A percentile compares a stretch with the other conserved stretches of the same genome.
These are phyloP conservation scores for Fusarium mangiferae DNA, from an alignment of 2,329 filamentous ascomycete species.

Conservation along the genomic window DNA sequence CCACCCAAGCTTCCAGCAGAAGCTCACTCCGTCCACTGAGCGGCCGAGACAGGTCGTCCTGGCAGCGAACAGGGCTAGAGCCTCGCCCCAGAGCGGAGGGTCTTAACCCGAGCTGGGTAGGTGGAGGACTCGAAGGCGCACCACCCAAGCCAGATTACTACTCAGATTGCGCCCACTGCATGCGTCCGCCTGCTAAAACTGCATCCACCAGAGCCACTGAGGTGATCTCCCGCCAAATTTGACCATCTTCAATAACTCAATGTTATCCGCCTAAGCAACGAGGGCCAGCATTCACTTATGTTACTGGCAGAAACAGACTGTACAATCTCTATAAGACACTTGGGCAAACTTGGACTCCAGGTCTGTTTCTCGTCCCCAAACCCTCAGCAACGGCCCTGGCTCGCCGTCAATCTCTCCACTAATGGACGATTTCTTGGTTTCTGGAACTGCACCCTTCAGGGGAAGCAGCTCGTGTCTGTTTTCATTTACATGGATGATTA, in stretches of 20 bases:
- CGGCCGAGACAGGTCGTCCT: constrained; percentile 31
- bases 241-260: constrained; percentile 5
- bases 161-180: constrained; percentile 32
- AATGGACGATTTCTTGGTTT: background rate
- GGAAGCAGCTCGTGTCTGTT: constrained; percentile 11
- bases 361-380: background rate
- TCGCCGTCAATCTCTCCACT: background rate
- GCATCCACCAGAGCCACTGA: constrained; percentile 36
- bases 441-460: constrained; percentile 7
- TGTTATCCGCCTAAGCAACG: background rate
- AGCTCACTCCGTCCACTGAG: constrained; percentile 31
- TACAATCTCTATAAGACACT: background rate
- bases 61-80: constrained; percentile 36
- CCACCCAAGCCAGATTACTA: constrained; percentile 36
- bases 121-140: constrained; percentile 36
- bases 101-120: constrained; percentile 38
- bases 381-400: background rate
- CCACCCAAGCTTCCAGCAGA: constrained; percentile 34
- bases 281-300: background rate
- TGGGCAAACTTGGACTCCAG: background rate
- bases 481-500: background rate
- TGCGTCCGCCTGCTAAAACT: constrained; percentile 27
- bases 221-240: constrained; percentile 41
- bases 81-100: constrained; percentile 36
- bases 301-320: background rate